phyloP scores from a whole-genome alignment of 441 rosid genomes.

The Pelargonium australe region DNA sequence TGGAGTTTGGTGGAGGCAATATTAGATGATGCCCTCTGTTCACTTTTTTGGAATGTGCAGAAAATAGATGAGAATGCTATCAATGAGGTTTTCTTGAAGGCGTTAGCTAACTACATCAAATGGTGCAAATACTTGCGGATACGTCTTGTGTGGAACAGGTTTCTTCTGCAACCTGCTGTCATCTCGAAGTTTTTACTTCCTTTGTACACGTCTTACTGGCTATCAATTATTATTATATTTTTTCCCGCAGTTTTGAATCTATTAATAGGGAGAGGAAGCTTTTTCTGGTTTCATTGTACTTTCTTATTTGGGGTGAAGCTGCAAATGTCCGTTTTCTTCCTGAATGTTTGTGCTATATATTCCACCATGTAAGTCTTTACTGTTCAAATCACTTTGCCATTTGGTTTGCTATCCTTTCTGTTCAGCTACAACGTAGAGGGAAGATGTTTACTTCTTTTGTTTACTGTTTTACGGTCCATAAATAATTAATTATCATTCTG shows the following conservation, averaged over 20 bases:
- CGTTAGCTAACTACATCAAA: slow-evolving; percentile 86
- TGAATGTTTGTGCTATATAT: slow-evolving; percentile 94
- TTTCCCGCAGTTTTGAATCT: slow-evolving; percentile 63
- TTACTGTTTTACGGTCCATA: neutral
- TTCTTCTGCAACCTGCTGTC: slow-evolving; percentile 22
- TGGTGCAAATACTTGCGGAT: slow-evolving; percentile 93
- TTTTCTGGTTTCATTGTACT: slow-evolving; percentile 86
- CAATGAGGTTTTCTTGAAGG: slow-evolving; percentile 89
- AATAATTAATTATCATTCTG: slow-evolving; percentile 15
- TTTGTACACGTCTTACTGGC: slow-evolving; percentile 10
- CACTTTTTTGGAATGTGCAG: slow-evolving; percentile 31
- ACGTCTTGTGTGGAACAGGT: slow-evolving; percentile 89
- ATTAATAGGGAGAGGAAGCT: slow-evolving; percentile 88
- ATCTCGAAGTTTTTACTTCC: slow-evolving; percentile 15
- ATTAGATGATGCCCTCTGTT: slow-evolving; percentile 1
- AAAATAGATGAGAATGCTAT: slow-evolving; percentile 94
- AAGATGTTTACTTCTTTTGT: neutral
- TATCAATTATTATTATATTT: slow-evolving; percentile 15
- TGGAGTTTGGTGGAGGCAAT: slow-evolving; percentile 1
- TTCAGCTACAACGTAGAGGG: neutral
- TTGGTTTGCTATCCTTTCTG: neutral
- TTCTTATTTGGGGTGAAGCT: slow-evolving; percentile 99
- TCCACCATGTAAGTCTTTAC: slow-evolving; percentile 78
- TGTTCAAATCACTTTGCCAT: no score
- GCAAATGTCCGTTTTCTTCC: slow-evolving; percentile 99